These are phyloP conservation scores for Xanthoconium stramineum DNA, from an alignment of 768 basidiomycete genomes.

Conservation along the genomic window DNA sequence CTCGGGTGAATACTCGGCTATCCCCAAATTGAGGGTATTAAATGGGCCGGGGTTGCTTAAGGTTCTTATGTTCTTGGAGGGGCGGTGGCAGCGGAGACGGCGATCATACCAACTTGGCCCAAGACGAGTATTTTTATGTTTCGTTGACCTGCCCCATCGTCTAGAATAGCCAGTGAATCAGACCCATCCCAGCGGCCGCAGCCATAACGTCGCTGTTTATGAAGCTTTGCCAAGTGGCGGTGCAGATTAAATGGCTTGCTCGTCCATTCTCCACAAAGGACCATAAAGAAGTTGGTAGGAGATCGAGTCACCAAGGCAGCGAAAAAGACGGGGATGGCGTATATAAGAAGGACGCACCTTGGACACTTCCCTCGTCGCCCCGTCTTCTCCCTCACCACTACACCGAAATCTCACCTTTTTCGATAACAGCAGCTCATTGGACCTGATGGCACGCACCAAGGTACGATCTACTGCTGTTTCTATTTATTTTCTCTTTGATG, in stretches of 20 bases:
- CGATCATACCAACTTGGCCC: neutral
- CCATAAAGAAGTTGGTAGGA: conserved; percentile 8
- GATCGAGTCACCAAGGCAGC: conserved; percentile 6
- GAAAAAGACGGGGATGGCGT: neutral
- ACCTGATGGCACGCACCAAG: conserved; percentile 71
- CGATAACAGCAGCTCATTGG: neutral
- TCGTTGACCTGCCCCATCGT: too few relatives aligned
- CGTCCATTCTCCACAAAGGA: conserved; percentile 26
- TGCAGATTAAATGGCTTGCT: neutral
- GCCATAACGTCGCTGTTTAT: conserved; percentile 8
- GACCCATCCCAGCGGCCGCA: too few relatives aligned
- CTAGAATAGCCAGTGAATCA: neutral
- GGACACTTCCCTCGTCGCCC: conserved; percentile 4
- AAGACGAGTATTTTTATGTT: too few relatives aligned
- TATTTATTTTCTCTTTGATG: neutral
- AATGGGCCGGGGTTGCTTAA: too few relatives aligned
- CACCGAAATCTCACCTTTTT: neutral
- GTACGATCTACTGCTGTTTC: conserved; percentile 7
- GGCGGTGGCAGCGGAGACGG: too few relatives aligned
- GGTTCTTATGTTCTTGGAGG: too few relatives aligned
- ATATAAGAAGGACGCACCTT: conserved; percentile 14
- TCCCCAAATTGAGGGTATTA: neutral
- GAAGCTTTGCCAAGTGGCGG: conserved; percentile 20
- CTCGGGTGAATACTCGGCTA: neutral
- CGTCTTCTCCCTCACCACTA: conserved; percentile 18